Evolutionary conservation across 2,329 filamentous ascomycete genomes (phyloP), one percentile per base, ranked within the genome.

Genomic region (Elsinoe australis): DNA sequence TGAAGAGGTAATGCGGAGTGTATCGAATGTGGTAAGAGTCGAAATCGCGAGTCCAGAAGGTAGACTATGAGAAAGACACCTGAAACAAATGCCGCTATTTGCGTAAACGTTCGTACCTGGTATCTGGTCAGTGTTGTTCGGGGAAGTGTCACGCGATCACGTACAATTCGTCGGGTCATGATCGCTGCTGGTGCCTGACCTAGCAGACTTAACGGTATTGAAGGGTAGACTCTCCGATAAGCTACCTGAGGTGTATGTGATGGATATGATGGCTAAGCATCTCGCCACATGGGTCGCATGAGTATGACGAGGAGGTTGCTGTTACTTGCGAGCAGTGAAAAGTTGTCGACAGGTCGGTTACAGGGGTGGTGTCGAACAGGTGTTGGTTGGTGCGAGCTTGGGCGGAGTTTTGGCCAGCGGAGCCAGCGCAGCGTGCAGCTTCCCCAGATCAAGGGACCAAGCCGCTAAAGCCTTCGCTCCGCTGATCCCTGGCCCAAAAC

Each of bases 41-140:
- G 79, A 71, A 92, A 94, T 63, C 84, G 86, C 61, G 82, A 85
- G 69, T 95, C 89, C 71, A 95, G 81, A 64, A 94, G 76, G 65
- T 90, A 80, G 59, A 90, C 67, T 58, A 89, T 62, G 56, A 90
- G 71, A 56, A 83, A 78, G 57, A 68, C 59, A 60, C 87, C 71
- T 56, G 77, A 63, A 49, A 78, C 72, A 50, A 87, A 73, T 50
- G 79, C 72, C 54, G 76, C 72, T 61, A 92, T 79, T 75, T 95
- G 87, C 62, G 84, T 72, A 61, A 83, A 78, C 54, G 87, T 87
- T 55, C 72, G 69, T 24, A 70, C 67, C 67, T 71, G 53, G 90
- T 35, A 10, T 33, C 10, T 34, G 83, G 7, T 9, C 17, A 2
- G 15, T 19, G 6, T 2, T 8, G 17, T 12, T 22, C 17, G 19